Percentiles rank a stretch among this genome's conserved stretches.
Evolutionary conservation across 2,329 filamentous ascomycete genomes (phyloP).

Genomic region (Mycosphaerella arachidis): DNA sequence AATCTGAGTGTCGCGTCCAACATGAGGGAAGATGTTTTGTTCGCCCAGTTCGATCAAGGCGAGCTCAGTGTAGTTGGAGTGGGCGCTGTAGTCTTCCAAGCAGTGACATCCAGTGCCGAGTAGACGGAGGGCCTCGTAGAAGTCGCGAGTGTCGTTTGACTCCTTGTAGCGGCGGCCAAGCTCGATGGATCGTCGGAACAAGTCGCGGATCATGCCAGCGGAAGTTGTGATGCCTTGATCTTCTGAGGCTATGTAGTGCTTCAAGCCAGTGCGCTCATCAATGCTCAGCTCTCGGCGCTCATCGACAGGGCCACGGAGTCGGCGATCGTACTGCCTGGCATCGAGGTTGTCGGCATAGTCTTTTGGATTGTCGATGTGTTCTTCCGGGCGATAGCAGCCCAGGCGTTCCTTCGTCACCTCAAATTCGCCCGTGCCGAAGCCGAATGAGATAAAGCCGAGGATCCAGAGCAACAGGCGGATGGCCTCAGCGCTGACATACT

Average conservation of each 20-base stretch:
- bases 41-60: conserved; percentile 84
- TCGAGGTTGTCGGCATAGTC: conserved; percentile 79
- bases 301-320: conserved; percentile 71
- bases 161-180: conserved; percentile 70
- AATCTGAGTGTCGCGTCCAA: conserved; percentile 69
- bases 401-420: conserved; percentile 52
- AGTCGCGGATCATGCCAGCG: conserved; percentile 66
- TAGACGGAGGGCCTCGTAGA: conserved; percentile 80
- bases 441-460: conserved; percentile 53
- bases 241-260: conserved; percentile 94
- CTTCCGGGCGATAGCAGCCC: conserved; percentile 48
- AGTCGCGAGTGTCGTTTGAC: conserved; percentile 65
- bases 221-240: conserved; percentile 73
- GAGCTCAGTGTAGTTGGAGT: conserved; percentile 89
- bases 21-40: conserved; percentile 76
- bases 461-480: conserved; percentile 54
- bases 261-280: conserved; percentile 59
- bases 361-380: conserved; percentile 51
- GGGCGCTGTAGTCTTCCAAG: conserved; percentile 85
- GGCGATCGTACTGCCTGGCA: conserved; percentile 73
- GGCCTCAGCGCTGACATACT: conserved; percentile 50
- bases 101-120: conserved; percentile 87
- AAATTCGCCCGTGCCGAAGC: conserved; percentile 54
- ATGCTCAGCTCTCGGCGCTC: conserved; percentile 73
- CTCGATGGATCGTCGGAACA: conserved; percentile 70